Evolutionary conservation across 202 grass and related monocot genomes (phyloP), one percentile per base, ranked within the genome.

Genomic region (Schoenoplectus tabernaemontani): DNA sequence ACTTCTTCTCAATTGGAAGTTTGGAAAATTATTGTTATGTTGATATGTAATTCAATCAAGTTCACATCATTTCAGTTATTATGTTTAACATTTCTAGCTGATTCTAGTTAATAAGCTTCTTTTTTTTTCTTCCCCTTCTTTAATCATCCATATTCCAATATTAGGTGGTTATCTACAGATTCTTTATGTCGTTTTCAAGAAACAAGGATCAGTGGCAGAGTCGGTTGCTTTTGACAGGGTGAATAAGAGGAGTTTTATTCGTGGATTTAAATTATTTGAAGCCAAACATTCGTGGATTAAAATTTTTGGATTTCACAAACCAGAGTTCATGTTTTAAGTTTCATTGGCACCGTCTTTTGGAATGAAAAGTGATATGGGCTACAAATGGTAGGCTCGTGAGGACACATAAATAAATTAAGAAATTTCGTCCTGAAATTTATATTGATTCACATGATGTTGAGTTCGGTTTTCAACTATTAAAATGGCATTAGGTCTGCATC

Each of bases 401-500:
- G 33, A 73, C 69, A 51, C 69, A 73, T 51, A 73, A 30, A 73
- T 50, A 51, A 51, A 72, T 42, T 51, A 33, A 17, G 24, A 78
- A 41, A 23, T 74, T 38, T 78, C 57, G 22, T 24, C 33, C 39
- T 26, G 10, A 58, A 78, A 78, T 22, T 77, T 78, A 59, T 59
- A 59, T 78, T 32, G 23, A 78, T 59, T 78, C 3, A 77, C 43
- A 58, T 60, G 77, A 79, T 60, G 37, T 59, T 57, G 53, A 0
- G 10, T 59, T 37, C 19, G 0, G 3, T 5, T 59, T 77, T 78
- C 41, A 59, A 22, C 19, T 57, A 78, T 59, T 59, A 37, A 59
- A 59, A 53, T 42, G 36, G 12, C n/a, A 79, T 79, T 79, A 61
- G 77, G 77, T 32, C 57, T 34, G 38, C 5, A 44, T 62, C 77